A percentile compares a stretch with the other conserved stretches of the same genome.
Evolutionary conservation across 495 filamentous ascomycete species (phyloP).

Genomic region (Trichoderma orchidacearum): DNA sequence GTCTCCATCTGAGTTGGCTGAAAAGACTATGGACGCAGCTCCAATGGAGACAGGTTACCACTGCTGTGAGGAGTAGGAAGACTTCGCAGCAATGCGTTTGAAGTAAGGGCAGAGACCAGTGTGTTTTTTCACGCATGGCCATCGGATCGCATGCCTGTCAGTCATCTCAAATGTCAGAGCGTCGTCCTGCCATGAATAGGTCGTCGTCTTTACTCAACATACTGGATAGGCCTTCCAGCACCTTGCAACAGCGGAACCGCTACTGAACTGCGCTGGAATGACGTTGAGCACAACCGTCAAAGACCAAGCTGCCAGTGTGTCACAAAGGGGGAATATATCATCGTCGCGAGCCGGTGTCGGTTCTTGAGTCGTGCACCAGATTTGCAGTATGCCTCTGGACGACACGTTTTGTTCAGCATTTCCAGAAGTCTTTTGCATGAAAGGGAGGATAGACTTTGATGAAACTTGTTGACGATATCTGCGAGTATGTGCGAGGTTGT

Average conservation of each 20-base stretch:
- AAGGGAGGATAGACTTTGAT: too few species aligned
- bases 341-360: not conserved
- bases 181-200: not conserved
- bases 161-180: not conserved
- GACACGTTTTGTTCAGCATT: too few species aligned
- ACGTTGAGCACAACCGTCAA: not conserved
- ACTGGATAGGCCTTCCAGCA: not conserved
- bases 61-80: not conserved
- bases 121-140: not conserved
- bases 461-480: too few species aligned
- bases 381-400: too few species aligned
- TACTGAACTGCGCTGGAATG: not conserved
- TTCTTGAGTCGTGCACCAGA: too few species aligned
- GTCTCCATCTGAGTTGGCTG: not conserved
- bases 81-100: not conserved
- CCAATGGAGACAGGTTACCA: not conserved
- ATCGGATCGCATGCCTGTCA: not conserved
- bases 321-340: not conserved
- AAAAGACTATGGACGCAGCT: not conserved
- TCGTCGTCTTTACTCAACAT: not conserved
- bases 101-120: not conserved
- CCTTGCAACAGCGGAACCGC: not conserved
- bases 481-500: too few species aligned
- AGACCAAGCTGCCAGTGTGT: not conserved
- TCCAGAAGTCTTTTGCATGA: too few species aligned